These are phyloP conservation scores for Diphasiastrum complanatum DNA, from an alignment of 83 land plant species.

Conservation along the genomic window DNA sequence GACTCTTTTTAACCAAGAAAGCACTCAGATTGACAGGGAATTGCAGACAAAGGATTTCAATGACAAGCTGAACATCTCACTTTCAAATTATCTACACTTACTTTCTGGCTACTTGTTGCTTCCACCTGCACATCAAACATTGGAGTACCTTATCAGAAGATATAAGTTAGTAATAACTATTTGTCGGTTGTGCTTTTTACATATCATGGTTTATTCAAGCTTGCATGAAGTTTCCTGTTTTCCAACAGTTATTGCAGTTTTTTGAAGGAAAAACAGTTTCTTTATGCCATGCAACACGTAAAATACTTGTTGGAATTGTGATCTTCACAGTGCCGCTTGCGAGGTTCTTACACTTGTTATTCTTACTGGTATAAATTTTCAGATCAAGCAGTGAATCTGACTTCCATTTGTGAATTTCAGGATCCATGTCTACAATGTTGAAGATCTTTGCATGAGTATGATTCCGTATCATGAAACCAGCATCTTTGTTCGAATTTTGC, in stretches of 20 bases:
- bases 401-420: conserved; percentile 27
- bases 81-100: conserved; percentile 49
- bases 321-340: no score
- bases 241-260: no score
- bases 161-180: conserved; percentile 52
- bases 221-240: no score
- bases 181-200: neutral
- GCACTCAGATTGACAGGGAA: conserved; percentile 62
- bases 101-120: conserved; percentile 54
- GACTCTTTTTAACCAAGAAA: conserved; percentile 59
- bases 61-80: conserved; percentile 47
- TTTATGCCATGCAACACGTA: no score
- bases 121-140: conserved; percentile 57
- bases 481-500: conserved; percentile 76
- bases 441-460: conserved; percentile 60
- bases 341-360: no score
- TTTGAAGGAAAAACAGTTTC: no score
- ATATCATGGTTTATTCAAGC: neutral
- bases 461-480: conserved; percentile 88
- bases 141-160: conserved; percentile 84
- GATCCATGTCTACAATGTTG: conserved; percentile 70
- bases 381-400: no score
- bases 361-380: no score
- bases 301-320: no score
- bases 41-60: conserved; percentile 58